phyloP scores from a whole-genome alignment of 2,329 filamentous ascomycete genomes.

The Penicillium decumbens region DNA sequence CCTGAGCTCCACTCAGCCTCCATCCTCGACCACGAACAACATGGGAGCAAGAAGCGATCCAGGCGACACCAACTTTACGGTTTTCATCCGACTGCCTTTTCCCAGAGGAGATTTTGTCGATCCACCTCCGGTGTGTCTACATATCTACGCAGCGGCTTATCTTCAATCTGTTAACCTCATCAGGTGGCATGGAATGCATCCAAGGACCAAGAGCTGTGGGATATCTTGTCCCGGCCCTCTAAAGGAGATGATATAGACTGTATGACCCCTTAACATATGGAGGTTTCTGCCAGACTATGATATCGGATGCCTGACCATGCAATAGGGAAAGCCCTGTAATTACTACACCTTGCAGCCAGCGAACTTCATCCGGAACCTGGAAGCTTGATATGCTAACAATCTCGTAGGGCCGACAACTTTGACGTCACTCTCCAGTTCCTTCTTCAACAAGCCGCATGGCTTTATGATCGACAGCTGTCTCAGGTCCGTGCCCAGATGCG shows the following conservation, averaged over 20 bases:
- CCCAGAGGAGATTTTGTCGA: constrained; percentile 82
- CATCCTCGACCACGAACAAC: background rate
- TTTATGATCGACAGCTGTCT: constrained; percentile 84
- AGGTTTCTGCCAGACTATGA: background rate
- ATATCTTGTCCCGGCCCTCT: constrained; percentile 74
- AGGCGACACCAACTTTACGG: constrained; percentile 50
- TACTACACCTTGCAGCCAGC: constrained; percentile 5
- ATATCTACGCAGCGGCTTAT: background rate
- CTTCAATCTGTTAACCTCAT: constrained; percentile 18
- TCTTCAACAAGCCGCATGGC: constrained; percentile 86
- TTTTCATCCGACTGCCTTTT: constrained; percentile 87
- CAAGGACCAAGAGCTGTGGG: constrained; percentile 88
- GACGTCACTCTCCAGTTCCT: constrained; percentile 83
- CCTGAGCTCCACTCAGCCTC: constrained; percentile 2
- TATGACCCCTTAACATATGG: constrained; percentile 36
- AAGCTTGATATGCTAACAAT: constrained; percentile 2
- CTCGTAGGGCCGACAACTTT: constrained; percentile 64
- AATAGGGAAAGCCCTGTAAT: constrained; percentile 70
- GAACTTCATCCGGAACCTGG: too few species aligned
- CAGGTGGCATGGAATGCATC: constrained; percentile 81
- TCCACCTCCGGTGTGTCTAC: constrained; percentile 66
- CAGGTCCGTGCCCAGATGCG: constrained; percentile 88
- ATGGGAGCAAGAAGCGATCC: constrained; percentile 11
- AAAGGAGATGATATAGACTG: constrained; percentile 82
- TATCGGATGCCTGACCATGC: constrained; percentile 19